Base-by-base conservation (phyloP, 192 early-diverging fungal genomes). In the Oehlia diaphana region DNA sequence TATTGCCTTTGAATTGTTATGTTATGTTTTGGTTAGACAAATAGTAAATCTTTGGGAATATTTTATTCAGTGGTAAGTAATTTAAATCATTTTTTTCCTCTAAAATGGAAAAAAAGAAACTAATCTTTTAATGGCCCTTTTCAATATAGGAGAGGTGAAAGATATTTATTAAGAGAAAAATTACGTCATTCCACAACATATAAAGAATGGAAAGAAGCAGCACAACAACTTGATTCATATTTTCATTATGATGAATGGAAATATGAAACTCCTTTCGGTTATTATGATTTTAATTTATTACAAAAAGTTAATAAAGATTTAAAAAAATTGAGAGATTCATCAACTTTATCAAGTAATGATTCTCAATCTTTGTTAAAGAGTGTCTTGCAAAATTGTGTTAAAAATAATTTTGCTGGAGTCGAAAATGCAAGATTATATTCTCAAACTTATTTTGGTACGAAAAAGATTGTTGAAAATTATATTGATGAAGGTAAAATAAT, bases 211-310 rank as follows among this genome's bases (percentile, higher is more conserved):
- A 87, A 87, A 64, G 77, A 70, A 31, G 85, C 87, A 2, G 94
- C 94, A 31, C 63, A 86, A 9, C 78, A 75, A 49, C 81, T 95
- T 14, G 94, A 95, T 76, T 81, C 82, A 1, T 90, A 88, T 76
- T 82, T 94, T 77, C 81, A 86, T 21, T 92, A 93, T 80, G 86
- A 91, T 70, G 84, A 87, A n/a, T 95, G 94, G 94, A 93, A 93
- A 65, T 69, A 84, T 35, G 83, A 87, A 9, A 82, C 83, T 3
- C 86, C 85, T 39, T 90, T 86, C 80, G 86, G 88, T 4, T 87
- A 89, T 76, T 93, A 93, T 72, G 92, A 93, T 79, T 89, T 89
- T 74, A 78, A 85, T 47, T 76, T 93, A 33, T 84, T 95, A n/a
- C 86, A 88, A 23, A 92, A 89, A 72, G 86, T 90, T 2, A 85